phyloP scores from a whole-genome alignment of 352 stramenopile genomes.

The Phytophthora crassamura region DNA sequence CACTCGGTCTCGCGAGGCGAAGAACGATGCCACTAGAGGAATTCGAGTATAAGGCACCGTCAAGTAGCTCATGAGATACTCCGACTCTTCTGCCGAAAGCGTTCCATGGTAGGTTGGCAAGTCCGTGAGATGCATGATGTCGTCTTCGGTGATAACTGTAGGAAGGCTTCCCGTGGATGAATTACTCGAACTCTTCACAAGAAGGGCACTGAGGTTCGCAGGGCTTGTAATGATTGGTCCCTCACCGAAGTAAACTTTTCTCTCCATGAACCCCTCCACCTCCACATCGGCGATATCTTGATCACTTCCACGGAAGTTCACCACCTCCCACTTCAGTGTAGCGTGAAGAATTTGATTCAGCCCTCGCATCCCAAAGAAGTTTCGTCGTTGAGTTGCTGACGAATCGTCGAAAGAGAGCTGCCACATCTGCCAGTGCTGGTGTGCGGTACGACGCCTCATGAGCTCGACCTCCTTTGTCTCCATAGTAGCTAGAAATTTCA shows the following conservation, averaged over 20 bases:
- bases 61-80: conserved; percentile 98
- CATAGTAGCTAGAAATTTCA: conserved; percentile 91
- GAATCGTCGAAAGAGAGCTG: conserved; percentile 90
- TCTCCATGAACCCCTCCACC: conserved; percentile 87
- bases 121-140: conserved; percentile 97
- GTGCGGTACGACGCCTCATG: conserved; percentile 77
- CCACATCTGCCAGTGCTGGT: conserved; percentile 90
- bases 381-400: conserved; percentile 67
- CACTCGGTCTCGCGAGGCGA: conserved; percentile 91
- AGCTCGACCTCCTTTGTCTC: conserved; percentile 91
- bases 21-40: conserved; percentile 97
- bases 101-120: conserved; percentile 97
- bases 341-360: conserved; percentile 72
- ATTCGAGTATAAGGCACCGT: conserved; percentile 99
- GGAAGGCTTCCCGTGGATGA: conserved; percentile 37
- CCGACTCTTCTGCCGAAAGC: conserved; percentile 96
- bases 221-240: conserved; percentile 85
- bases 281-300: conserved; percentile 92
- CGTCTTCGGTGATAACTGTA: conserved; percentile 93
- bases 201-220: conserved; percentile 62
- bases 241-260: conserved; percentile 90
- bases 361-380: conserved; percentile 81
- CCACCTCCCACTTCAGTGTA: conserved; percentile 85
- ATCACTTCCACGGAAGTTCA: conserved; percentile 88
- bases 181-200: conserved; percentile 62